Percentiles rank a stretch among this genome's conserved stretches.
Evolutionary conservation across 2,329 filamentous ascomycete genomes (phyloP).

Genomic region (Diaporthe destruens): DNA sequence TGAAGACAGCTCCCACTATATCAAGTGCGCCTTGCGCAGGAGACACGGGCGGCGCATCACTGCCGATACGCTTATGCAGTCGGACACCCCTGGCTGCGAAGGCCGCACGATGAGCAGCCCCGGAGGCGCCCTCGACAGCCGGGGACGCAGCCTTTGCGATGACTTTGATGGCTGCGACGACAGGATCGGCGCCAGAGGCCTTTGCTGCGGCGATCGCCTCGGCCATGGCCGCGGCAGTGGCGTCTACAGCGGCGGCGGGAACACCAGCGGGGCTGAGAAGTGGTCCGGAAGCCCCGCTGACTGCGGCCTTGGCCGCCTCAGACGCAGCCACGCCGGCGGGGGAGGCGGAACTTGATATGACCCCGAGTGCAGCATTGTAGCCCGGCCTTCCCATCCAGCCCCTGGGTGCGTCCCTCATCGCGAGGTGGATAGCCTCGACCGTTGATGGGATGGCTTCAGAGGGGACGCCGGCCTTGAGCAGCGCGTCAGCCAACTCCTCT

Average conservation of each 20-base stretch:
- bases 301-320: slow-evolving; percentile 7
- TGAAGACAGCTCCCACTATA: neutral
- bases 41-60: neutral
- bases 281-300: neutral
- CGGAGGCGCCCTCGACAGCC: neutral
- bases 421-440: neutral
- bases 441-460: neutral
- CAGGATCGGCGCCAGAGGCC: neutral
- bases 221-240: neutral
- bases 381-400: slow-evolving; percentile 9
- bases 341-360: neutral
- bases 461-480: slow-evolving; percentile 17
- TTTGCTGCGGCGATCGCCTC: neutral
- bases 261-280: slow-evolving; percentile 4
- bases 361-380: slow-evolving; percentile 9
- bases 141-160: neutral
- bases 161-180: slow-evolving; percentile 4
- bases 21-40: neutral
- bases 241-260: neutral
- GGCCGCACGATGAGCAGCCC: neutral
- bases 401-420: neutral
- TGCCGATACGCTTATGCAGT: neutral
- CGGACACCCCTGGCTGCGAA: neutral
- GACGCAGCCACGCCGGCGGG: neutral
- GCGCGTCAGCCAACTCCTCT: neutral